Percentiles rank a stretch among this genome's conserved stretches.
Evolutionary conservation across 441 rosid genomes (phyloP).

Genomic region (Pelargonium cotyledonis): DNA sequence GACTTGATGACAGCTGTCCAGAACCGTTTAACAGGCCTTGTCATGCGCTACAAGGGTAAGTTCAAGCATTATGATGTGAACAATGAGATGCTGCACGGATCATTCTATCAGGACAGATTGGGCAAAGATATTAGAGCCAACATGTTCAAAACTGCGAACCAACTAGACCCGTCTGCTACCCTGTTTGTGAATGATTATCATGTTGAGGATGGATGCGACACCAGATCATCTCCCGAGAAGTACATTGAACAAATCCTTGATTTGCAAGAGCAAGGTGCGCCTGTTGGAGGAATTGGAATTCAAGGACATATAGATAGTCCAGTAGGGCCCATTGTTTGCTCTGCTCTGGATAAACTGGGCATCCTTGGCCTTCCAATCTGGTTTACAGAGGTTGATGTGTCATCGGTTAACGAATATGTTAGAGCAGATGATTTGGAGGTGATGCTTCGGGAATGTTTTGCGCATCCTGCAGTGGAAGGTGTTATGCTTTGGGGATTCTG

Average conservation of each 20-base stretch:
- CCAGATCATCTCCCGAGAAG: constrained; percentile 61
- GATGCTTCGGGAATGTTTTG: constrained; percentile 79
- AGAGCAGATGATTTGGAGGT: constrained; percentile 84
- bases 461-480: constrained; percentile 86
- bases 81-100: constrained; percentile 94
- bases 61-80: constrained; percentile 85
- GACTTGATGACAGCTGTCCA: constrained; percentile 56
- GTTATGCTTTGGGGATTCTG: constrained; percentile 93
- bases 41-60: constrained; percentile 68
- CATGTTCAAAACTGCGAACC: constrained; percentile 74
- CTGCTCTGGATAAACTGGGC: constrained; percentile 68
- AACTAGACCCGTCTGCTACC: constrained; percentile 64
- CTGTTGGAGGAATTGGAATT: constrained; percentile 78
- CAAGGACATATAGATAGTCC: constrained; percentile 88
- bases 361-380: constrained; percentile 75
- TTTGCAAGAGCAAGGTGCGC: constrained; percentile 75
- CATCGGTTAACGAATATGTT: constrained; percentile 59
- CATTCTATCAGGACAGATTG: constrained; percentile 64
- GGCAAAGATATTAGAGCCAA: constrained; percentile 54
- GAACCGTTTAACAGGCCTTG: constrained; percentile 59
- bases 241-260: constrained; percentile 51
- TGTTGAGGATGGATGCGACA: constrained; percentile 65
- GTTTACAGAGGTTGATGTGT: constrained; percentile 89
- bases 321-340: constrained; percentile 60
- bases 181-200: constrained; percentile 89